Percentiles rank a stretch among this genome's conserved stretches.
Conservation (phyloP, 177 flowering plant species). For the Tripterygium wilfordii region DNA sequence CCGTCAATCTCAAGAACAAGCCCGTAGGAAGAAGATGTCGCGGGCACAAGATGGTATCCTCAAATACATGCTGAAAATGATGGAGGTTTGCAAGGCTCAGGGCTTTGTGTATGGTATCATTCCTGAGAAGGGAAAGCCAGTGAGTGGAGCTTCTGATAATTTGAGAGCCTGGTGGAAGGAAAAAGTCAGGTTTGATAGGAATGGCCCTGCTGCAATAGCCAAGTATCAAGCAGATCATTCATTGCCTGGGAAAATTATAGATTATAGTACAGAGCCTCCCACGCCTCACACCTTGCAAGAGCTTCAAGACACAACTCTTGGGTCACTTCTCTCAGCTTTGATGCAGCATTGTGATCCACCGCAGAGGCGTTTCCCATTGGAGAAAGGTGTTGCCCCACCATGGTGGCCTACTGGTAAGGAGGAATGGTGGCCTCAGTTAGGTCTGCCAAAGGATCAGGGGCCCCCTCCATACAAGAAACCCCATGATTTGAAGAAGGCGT, state of each 20-base stretch:
- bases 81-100: slow-evolving; percentile 77
- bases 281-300: slow-evolving; percentile 47
- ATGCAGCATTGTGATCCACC: slow-evolving; percentile 80
- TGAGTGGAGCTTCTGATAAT: slow-evolving; percentile 72
- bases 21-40: slow-evolving; percentile 68
- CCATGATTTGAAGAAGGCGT: slow-evolving; percentile 62
- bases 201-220: slow-evolving; percentile 68
- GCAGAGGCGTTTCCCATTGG: slow-evolving; percentile 60
- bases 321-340: slow-evolving; percentile 57
- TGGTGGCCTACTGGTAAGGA: slow-evolving; percentile 76
- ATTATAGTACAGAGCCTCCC: slow-evolving; percentile 9
- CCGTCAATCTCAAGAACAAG: slow-evolving; percentile 51
- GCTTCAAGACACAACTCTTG: slow-evolving; percentile 62
- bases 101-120: slow-evolving; percentile 77
- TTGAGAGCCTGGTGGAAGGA: slow-evolving; percentile 81
- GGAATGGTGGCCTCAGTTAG: slow-evolving; percentile 56
- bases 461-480: slow-evolving; percentile 70
- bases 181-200: slow-evolving; percentile 62
- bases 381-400: slow-evolving; percentile 65
- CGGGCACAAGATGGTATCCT: slow-evolving; percentile 78
- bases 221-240: slow-evolving; percentile 50
- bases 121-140: slow-evolving; percentile 76
- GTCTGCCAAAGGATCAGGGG: slow-evolving; percentile 39
- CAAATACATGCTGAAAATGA: slow-evolving; percentile 73
- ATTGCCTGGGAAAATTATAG: slow-evolving; percentile 25